Percentiles rank a stretch among this genome's conserved stretches.
These are phyloP conservation scores for Penicillium janthinellum DNA, from an alignment of 2,329 filamentous ascomycete genomes.

Conservation along the genomic window DNA sequence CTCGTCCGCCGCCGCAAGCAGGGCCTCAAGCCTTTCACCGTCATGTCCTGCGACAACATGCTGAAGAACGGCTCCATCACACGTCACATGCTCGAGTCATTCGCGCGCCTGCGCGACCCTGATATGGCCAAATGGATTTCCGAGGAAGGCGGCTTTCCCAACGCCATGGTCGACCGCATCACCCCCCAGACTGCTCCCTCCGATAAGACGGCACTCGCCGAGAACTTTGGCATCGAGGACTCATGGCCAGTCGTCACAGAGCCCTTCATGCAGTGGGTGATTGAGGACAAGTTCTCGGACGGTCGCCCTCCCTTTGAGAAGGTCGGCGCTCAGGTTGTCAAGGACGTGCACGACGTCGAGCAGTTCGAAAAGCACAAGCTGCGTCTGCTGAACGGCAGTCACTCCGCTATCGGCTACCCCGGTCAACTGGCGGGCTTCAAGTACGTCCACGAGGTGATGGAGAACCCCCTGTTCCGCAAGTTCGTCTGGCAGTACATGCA, in stretches of 20 bases:
- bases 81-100: conserved; percentile 55
- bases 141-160: conserved; percentile 54
- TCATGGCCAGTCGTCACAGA: conserved; percentile 58
- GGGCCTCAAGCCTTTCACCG: conserved; percentile 57
- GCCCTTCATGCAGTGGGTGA: conserved; percentile 60
- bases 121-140: conserved; percentile 54
- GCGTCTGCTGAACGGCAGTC: conserved; percentile 56
- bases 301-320: conserved; percentile 57
- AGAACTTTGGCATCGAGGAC: conserved; percentile 53
- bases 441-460: conserved; percentile 59
- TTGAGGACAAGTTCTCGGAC: conserved; percentile 56
- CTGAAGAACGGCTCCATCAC: conserved; percentile 59
- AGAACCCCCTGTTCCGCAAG: conserved; percentile 50
- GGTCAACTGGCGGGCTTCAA: conserved; percentile 56
- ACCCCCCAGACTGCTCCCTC: conserved; percentile 52
- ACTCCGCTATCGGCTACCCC: conserved; percentile 56
- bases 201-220: conserved; percentile 51
- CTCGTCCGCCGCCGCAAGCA: conserved; percentile 49
- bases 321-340: conserved; percentile 56
- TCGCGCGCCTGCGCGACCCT: conserved; percentile 52
- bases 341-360: conserved; percentile 55
- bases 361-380: conserved; percentile 61
- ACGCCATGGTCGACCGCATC: conserved; percentile 60
- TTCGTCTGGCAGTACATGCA: conserved; percentile 60
- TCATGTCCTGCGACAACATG: conserved; percentile 61